These are phyloP conservation scores for Coemansia sp. DNA, from an alignment of 192 early-diverging fungal genomes.

Conservation along the genomic window DNA sequence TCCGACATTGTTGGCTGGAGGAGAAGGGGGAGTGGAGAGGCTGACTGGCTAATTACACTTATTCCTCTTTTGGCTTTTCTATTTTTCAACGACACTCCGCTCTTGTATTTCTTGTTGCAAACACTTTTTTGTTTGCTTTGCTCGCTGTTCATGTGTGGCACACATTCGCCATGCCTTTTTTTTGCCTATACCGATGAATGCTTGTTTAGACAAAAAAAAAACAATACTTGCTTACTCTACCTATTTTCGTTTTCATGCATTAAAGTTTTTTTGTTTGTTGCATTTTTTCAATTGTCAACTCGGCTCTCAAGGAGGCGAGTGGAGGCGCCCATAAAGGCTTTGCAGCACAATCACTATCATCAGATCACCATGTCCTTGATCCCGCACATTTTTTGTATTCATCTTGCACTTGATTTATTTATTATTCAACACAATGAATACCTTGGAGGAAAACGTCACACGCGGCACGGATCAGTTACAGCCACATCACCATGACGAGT, in stretches of 20 bases:
- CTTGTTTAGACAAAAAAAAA: not conserved
- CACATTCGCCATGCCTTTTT: too few relatives aligned
- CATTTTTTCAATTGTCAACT: not conserved
- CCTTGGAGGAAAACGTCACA: not conserved
- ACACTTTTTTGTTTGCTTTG: not conserved
- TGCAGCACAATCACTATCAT: not conserved
- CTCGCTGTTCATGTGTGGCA: too few relatives aligned
- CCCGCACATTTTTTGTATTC: not conserved
- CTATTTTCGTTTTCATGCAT: not conserved
- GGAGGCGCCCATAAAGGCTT: not conserved
- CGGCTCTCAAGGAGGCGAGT: not conserved
- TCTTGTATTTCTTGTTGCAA: not conserved
- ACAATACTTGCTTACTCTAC: not conserved
- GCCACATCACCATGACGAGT: slow-evolving; percentile 1
- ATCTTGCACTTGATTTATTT: not conserved
- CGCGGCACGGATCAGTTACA: not conserved
- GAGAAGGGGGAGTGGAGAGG: not conserved
- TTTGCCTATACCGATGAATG: not conserved
- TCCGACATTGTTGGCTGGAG: not conserved
- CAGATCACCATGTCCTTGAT: not conserved
- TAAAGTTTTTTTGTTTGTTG: not conserved
- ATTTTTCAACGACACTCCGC: not conserved
- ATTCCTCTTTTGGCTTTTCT: not conserved
- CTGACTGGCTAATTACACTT: not conserved
- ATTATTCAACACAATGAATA: not conserved